Conservation (phyloP, 768 basidiomycete species). For the Amanita pallidorosea region DNA sequence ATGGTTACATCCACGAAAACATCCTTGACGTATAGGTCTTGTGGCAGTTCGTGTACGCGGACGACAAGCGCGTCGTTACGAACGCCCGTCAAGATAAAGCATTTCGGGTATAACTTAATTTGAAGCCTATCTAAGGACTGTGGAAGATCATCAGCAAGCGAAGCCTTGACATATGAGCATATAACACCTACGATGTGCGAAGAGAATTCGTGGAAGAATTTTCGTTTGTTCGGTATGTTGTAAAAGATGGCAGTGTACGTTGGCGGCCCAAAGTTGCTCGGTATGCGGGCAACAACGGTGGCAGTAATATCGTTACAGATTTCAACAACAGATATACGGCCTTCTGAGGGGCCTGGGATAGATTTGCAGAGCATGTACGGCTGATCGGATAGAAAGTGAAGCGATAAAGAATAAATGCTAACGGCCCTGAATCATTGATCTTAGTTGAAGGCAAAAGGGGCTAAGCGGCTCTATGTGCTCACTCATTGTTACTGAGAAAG, state of each 20-base stretch:
- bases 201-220: constrained; percentile 11
- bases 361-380: not conserved
- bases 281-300: constrained; percentile 10
- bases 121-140: constrained; percentile 4
- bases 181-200: not conserved
- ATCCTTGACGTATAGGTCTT: not conserved
- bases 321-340: constrained; percentile 1
- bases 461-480: not conserved
- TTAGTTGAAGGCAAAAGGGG: not conserved
- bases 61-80: constrained; percentile 8
- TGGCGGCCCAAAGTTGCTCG: constrained; percentile 18
- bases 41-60: constrained; percentile 12
- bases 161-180: not conserved
- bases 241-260: constrained; percentile 12
- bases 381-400: not conserved
- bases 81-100: not conserved
- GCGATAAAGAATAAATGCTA: constrained; percentile 1
- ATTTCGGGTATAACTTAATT: constrained; percentile 4
- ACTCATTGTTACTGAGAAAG: constrained; percentile 3
- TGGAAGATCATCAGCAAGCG: not conserved
- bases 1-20: not conserved
- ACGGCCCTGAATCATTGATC: not conserved
- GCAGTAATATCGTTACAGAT: constrained; percentile 8
- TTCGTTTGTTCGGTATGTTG: constrained; percentile 12
- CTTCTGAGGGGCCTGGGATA: constrained; percentile 1